A percentile compares a stretch with the other conserved stretches of the same genome.
Evolutionary conservation across 1,139 yeast genomes (phyloP).

Genomic region (Eremothecium sinecaudum): DNA sequence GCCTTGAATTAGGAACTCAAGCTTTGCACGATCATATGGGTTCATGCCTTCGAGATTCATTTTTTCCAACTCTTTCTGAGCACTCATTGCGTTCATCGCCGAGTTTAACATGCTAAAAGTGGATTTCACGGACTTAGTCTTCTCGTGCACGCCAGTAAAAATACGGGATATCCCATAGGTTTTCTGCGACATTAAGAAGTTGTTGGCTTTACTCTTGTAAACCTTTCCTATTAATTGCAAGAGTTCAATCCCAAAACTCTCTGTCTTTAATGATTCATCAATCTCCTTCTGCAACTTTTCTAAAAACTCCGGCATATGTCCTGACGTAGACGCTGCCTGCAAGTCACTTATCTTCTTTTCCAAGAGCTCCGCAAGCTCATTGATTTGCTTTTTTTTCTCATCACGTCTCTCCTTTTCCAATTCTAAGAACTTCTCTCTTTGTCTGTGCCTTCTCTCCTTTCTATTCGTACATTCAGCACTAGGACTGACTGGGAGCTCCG

Average conservation of each 20-base stretch:
- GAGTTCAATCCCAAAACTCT: conserved; percentile 71
- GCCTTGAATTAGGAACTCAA: conserved; percentile 60
- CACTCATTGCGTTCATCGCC: conserved; percentile 66
- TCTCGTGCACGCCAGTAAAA: conserved; percentile 62
- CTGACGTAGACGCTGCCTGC: conserved; percentile 27
- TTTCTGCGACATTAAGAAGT: conserved; percentile 49
- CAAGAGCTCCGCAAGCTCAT: conserved; percentile 42
- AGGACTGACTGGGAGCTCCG: conserved; percentile 9
- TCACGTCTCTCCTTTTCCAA: conserved; percentile 48
- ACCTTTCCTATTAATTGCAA: conserved; percentile 62
- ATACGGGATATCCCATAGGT: conserved; percentile 59
- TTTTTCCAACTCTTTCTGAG: conserved; percentile 59
- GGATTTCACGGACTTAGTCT: conserved; percentile 61
- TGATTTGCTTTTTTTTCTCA: conserved; percentile 46
- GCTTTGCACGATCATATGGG: conserved; percentile 46
- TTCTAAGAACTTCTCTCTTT: conserved; percentile 45
- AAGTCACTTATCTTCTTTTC: conserved; percentile 35
- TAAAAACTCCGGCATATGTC: conserved; percentile 34
- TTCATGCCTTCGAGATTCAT: conserved; percentile 45
- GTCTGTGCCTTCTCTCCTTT: conserved; percentile 18
- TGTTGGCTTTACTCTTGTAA: conserved; percentile 50
- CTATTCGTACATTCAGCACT: conserved; percentile 7
- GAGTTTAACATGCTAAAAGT: conserved; percentile 58
- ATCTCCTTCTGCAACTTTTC: conserved; percentile 45
- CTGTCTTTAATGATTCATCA: conserved; percentile 59